Base-by-base conservation (phyloP, 805 yeast species). In the Martiniozyma abietophila region DNA sequence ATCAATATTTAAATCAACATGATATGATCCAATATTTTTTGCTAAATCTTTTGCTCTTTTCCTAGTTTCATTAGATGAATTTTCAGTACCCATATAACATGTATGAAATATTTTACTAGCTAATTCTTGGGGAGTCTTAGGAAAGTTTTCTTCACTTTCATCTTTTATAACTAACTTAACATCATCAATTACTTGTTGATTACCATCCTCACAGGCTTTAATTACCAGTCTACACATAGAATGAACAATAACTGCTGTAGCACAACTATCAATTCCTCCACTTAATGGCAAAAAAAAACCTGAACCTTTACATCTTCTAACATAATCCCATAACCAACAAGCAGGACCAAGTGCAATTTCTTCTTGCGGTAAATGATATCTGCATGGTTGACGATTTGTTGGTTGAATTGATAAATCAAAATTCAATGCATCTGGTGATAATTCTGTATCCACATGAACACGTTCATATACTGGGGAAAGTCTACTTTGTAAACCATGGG, bases 321-420 rank as follows among this genome's bases (percentile, higher is more conserved):
- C 67, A 51, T 92, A 92, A 57, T 92, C 99, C 99, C 99, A 92
- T 43, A 92, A 59, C 99, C 99, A 92, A 56, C 98, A 92, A 0
- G 99, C 98, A 1, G 99, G 99, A 0, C 99, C 99, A 28, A 83
- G 64, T 1, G 97, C 96, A 45, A 92, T 89, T 58, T 92, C 99
- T 59, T 92, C 96, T 50, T 88, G 95, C 3, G 98, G 96, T 2
- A 64, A 51, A 57, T 82, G 94, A 48, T 80, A 80, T 25, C 66
- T 67, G 28, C 80, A 66, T 5, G 62, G 64, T 16, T 58, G 53
- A 1, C 69, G 49, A 15, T 51, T 50, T 0, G 92, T 59, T 14
- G 96, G 95, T 8, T 50, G 56, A 8, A 82, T 58, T 0, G 52
- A 49, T 15, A 82, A 74, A 51, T 82, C 74, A 47, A 84, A 81